A percentile compares a stretch with the other conserved stretches of the same genome.
These are phyloP conservation scores for Neofusicoccum sp. DNA, from an alignment of 2,329 filamentous ascomycete species.

Conservation along the genomic window DNA sequence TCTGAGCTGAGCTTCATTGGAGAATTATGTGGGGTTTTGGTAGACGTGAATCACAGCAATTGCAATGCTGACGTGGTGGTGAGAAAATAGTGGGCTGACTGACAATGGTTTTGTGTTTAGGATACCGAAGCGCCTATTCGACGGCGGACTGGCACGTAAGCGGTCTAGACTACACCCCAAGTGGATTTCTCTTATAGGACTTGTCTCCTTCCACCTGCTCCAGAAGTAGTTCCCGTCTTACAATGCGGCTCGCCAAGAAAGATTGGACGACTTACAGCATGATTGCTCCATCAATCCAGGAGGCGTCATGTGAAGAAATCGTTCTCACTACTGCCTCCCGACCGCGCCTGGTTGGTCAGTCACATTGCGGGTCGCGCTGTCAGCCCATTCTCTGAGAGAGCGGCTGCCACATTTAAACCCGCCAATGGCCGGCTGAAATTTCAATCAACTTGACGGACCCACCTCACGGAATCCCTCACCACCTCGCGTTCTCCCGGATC, in stretches of 20 bases:
- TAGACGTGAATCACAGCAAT: constrained; percentile 30
- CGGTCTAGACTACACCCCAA: neutral
- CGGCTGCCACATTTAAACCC: no score
- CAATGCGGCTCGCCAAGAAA: neutral
- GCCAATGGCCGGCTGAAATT: no score
- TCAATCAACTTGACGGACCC: no score
- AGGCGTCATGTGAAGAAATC: no score
- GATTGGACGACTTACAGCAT: neutral
- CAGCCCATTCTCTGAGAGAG: no score
- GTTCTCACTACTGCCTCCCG: no score
- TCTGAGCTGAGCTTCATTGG: constrained; percentile 56
- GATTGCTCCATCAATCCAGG: neutral
- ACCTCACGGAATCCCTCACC: no score
- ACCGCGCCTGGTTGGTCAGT: no score
- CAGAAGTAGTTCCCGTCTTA: neutral
- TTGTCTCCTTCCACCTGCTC: no score
- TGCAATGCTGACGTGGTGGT: neutral
- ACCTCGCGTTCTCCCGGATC: no score
- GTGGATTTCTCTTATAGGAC: neutral
- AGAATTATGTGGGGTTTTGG: constrained; percentile 55
- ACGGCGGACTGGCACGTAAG: neutral
- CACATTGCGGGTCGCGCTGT: no score
- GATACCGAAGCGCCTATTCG: neutral
- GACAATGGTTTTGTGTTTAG: neutral
- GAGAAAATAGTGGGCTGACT: neutral